Conservation (phyloP, 2,329 filamentous ascomycete species). For the Penicillium olsonii region DNA sequence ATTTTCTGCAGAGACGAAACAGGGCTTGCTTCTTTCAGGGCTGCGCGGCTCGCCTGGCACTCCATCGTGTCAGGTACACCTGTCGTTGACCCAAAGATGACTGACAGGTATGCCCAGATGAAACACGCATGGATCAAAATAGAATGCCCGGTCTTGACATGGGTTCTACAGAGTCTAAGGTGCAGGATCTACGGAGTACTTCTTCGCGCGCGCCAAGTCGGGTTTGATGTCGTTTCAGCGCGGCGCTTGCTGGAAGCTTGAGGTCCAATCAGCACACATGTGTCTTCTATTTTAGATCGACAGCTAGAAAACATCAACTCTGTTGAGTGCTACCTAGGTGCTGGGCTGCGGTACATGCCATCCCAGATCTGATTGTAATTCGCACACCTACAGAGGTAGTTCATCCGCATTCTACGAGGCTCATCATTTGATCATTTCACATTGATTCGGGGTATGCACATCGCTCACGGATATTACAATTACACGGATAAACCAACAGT, state of each 20-base stretch:
- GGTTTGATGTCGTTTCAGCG: constrained; percentile 15
- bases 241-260: neutral
- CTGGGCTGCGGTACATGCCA: too few relatives aligned
- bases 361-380: too few relatives aligned
- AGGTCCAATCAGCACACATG: constrained; percentile 24
- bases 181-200: constrained; percentile 6
- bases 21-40: constrained; percentile 9
- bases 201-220: constrained; percentile 26
- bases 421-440: constrained; percentile 1
- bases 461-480: constrained; percentile 21
- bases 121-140: constrained; percentile 18
- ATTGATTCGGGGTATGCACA: constrained; percentile 19
- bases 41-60: constrained; percentile 10
- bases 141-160: constrained; percentile 1
- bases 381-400: too few relatives aligned
- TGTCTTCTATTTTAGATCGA: neutral
- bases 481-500: constrained; percentile 16
- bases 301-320: neutral
- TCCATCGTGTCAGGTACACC: constrained; percentile 9
- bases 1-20: constrained; percentile 21
- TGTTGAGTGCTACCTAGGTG: too few relatives aligned
- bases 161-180: neutral
- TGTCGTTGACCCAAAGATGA: constrained; percentile 15
- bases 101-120: constrained; percentile 8
- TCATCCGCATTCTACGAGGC: neutral